Evolutionary conservation across 768 basidiomycete genomes (phyloP), one percentile per base, ranked within the genome.

Genomic region (Russula griseocarnosa): DNA sequence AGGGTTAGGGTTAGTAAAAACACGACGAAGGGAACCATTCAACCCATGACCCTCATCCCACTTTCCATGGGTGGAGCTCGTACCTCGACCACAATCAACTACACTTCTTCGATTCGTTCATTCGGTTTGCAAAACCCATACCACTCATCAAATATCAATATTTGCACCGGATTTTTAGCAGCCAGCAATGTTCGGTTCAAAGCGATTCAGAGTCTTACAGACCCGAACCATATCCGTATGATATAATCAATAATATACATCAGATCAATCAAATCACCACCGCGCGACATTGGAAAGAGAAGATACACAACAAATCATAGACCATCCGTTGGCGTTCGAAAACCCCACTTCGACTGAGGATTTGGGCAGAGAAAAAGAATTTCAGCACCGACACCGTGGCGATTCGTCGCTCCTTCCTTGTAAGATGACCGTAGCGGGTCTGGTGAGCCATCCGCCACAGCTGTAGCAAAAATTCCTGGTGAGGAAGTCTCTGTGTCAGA

Each of bases 391-490:
- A 40, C 38, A 40, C 16, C 16, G 36, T 36, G 36, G 13, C 13
- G 13, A 11, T 13, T 36, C 36, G 13, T 4, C 0, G 13, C 13
- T 36, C 13, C 36, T 14, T 36, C 36, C 36, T 36, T 36, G 36
- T 36, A 13, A 3, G 36, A 36, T 36, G 36, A 13, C 13, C 3
- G 36, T 36, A 36, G 36, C 36, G 13, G 36, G 36, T 36, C 36
- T 36, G 36, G 36, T 13, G 36, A 13, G 36, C 36, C 36, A 36
- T 24, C 71, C 70, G 9, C 81, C 79, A 55, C 83, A 84, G 13
- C 70, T 30, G 57, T 84, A 84, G 67, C 83, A 84, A 66, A 83
- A 84, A 65, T 83, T 82, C 68, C 72, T 73, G 36, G 5, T 28
- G 16, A 51, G 9, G 13, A 11, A 51, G 13, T 9, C 24, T 47